phyloP scores from a whole-genome alignment of 495 filamentous ascomycete genomes.

The Neurospora sp. region DNA sequence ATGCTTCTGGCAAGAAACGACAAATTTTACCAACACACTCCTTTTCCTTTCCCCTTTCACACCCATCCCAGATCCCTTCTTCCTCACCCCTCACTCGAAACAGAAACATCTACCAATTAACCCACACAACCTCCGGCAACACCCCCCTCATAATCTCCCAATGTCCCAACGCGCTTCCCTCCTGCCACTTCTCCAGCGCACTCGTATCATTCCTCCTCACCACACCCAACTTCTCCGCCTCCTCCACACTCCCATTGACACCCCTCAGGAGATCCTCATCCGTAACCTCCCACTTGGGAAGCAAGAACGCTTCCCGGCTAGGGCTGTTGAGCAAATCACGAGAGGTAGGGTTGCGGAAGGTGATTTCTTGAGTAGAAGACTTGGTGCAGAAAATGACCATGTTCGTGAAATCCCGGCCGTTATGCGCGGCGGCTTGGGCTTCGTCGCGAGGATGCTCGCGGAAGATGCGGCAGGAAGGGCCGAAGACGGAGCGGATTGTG shows the following conservation, averaged over 20 bases:
- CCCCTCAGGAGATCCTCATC: constrained; percentile 17
- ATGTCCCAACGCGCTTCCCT: constrained; percentile 66
- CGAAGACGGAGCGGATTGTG: constrained; percentile 64
- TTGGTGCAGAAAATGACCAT: constrained; percentile 72
- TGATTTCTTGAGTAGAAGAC: constrained; percentile 25
- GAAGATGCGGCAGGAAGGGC: constrained; percentile 60
- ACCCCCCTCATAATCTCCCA: constrained; percentile 88
- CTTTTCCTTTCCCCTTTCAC: too few relatives aligned
- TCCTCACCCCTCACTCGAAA: not conserved
- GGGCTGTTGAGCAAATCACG: constrained; percentile 64
- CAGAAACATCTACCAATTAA: constrained; percentile 59
- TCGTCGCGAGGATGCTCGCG: constrained; percentile 55
- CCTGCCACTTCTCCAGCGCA: constrained; percentile 58
- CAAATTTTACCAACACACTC: too few relatives aligned
- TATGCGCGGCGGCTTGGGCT: constrained; percentile 26
- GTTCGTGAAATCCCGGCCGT: constrained; percentile 69
- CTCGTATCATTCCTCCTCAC: constrained; percentile 47
- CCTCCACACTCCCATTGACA: constrained; percentile 9
- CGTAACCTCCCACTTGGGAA: constrained; percentile 65
- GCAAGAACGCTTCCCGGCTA: constrained; percentile 54
- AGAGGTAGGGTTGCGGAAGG: constrained; percentile 56
- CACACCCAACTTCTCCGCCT: constrained; percentile 30
- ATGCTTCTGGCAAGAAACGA: too few relatives aligned
- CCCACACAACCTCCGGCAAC: constrained; percentile 70
- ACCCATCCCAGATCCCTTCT: not conserved